These are phyloP conservation scores for Aspergillus sp. DNA, from an alignment of 2,329 filamentous ascomycete species.

Conservation along the genomic window DNA sequence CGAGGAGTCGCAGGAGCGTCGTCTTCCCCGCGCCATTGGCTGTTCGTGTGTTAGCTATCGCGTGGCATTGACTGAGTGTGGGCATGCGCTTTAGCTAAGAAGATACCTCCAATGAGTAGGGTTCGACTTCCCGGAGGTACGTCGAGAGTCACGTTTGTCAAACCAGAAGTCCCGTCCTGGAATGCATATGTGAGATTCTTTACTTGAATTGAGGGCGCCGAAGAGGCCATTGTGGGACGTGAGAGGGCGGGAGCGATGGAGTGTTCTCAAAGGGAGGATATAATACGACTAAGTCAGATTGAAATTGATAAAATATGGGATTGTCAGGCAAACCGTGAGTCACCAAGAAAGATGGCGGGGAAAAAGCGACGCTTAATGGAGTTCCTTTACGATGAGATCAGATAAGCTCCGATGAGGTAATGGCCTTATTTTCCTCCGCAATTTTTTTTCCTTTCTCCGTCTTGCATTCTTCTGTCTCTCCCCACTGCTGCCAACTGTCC, in stretches of 20 bases:
- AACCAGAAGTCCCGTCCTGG: conserved; percentile 76
- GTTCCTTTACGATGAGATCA: neutral
- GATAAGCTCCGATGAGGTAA: conserved; percentile 1
- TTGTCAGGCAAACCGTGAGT: neutral
- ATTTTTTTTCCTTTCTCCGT: conserved; percentile 1
- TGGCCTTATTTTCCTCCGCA: neutral
- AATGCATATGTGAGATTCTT: conserved; percentile 82
- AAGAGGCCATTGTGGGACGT: conserved; percentile 15
- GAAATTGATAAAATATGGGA: neutral
- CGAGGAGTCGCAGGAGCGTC: conserved; percentile 87
- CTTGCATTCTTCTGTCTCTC: conserved; percentile 1
- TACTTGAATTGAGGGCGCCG: conserved; percentile 63
- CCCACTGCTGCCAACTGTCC: neutral
- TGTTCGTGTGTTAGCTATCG: conserved; percentile 28
- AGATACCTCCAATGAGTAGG: conserved; percentile 80
- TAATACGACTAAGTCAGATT: neutral
- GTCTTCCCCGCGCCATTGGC: conserved; percentile 97
- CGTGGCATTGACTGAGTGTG: neutral
- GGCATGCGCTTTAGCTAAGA: conserved; percentile 12
- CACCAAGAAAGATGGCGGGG: neutral
- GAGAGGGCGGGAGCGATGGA: neutral
- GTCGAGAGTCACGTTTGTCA: conserved; percentile 69
- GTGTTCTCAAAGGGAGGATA: neutral
- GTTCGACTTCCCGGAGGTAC: conserved; percentile 83
- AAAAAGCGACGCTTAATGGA: neutral